Percentiles rank a stretch among this genome's conserved stretches.
Conservation (phyloP, 768 basidiomycete genomes). For the Cystobasidium tubakii region DNA sequence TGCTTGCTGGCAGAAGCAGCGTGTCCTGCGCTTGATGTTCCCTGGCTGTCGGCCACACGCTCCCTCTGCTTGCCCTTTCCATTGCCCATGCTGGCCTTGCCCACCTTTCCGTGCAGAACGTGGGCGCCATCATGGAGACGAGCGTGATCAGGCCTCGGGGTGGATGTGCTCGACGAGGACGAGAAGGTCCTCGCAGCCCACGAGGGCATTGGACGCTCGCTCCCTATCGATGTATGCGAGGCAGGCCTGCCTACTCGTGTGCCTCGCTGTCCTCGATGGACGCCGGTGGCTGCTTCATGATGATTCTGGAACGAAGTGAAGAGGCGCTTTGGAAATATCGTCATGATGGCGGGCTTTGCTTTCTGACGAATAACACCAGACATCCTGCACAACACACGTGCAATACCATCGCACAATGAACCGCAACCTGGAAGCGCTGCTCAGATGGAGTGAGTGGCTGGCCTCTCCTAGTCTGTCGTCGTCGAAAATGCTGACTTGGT, state of each 20-base stretch:
- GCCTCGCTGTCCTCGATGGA: not conserved
- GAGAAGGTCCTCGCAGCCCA: not conserved
- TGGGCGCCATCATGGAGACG: not conserved
- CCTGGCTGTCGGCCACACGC: too few species aligned
- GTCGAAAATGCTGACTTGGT: not conserved
- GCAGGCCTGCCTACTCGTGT: not conserved
- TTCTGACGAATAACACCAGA: too few species aligned
- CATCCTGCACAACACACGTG: not conserved
- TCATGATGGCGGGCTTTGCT: too few species aligned
- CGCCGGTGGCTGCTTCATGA: not conserved
- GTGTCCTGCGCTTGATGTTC: too few species aligned
- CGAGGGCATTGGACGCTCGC: not conserved
- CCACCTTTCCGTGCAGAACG: not conserved
- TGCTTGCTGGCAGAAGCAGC: not conserved
- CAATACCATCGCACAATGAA: slow-evolving; percentile 1
- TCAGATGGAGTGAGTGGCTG: slow-evolving; percentile 11
- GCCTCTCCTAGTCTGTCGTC: not conserved
- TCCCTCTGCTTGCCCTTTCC: not conserved
- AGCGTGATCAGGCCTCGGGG: not conserved
- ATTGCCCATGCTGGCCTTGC: not conserved
- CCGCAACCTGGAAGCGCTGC: slow-evolving; percentile 23
- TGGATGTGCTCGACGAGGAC: not conserved
- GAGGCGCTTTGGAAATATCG: not conserved
- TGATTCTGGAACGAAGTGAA: not conserved
- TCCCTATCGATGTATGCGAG: not conserved